These are phyloP conservation scores for Podospora conica DNA, from an alignment of 495 filamentous ascomycete genomes.

Conservation along the genomic window DNA sequence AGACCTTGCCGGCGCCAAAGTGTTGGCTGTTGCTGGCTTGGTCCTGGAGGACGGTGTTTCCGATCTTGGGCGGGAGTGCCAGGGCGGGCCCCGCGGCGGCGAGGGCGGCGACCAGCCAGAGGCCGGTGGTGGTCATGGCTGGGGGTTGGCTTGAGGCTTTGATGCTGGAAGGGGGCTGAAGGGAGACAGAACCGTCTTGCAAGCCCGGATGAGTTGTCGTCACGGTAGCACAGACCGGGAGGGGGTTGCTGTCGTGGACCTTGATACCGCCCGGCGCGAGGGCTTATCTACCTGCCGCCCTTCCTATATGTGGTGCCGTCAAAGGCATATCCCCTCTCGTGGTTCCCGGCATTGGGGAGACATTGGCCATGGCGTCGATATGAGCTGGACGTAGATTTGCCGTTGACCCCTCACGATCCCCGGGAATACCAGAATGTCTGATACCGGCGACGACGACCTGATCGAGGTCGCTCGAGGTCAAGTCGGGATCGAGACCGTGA, in stretches of 20 bases:
- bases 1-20: conserved; percentile 25
- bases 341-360: neutral
- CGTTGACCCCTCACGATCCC: neutral
- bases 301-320: neutral
- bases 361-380: neutral
- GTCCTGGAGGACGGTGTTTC: conserved; percentile 16
- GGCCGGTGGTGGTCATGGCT: conserved; percentile 16
- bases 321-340: neutral
- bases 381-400: neutral
- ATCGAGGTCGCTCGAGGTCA: neutral
- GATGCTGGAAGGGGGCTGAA: neutral
- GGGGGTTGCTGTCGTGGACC: neutral
- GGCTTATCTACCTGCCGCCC: neutral
- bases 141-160: neutral
- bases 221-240: neutral
- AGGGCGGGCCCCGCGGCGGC: conserved; percentile 18
- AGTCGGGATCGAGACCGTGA: neutral
- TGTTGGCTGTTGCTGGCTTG: neutral
- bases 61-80: conserved; percentile 29
- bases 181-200: neutral
- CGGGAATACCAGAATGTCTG: neutral
- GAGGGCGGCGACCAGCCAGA: conserved; percentile 18
- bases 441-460: neutral
- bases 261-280: neutral
- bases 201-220: neutral